Base-by-base conservation (phyloP, 2,329 filamentous ascomycete genomes). In the Coniella vitis region DNA sequence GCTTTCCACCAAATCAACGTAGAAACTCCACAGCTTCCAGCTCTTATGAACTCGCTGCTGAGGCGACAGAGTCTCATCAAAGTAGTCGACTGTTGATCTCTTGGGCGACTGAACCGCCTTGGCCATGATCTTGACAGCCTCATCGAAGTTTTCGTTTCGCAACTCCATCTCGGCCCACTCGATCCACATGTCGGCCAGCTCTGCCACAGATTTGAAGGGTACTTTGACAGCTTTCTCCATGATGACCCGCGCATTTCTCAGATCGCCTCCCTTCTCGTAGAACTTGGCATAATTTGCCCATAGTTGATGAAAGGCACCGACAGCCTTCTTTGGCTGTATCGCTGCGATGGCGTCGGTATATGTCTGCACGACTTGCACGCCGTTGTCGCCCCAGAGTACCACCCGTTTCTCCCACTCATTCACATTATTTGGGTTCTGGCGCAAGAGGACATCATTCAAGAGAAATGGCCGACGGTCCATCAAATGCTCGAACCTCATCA, bases 1-100 rank as follows among this genome's bases (percentile, higher is more conserved):
- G 65, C 90, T 95, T 66, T 98, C 93, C 3, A 98, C 90, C 1
- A 98, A 79, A 64, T 98, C 93, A 36, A 98, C 90, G 60, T 98
- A 98, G 72, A 98, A 98, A 68, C 90, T 95, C 93, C 93, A 98
- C 10, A 98, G 71, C 66, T 97, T 98, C 93, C 93, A 98, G 63
- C 89, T 95, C 74, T 98, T 98, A 71, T 98, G 93, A 3, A 98
- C 87, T 54, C 94, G 81, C 70, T 97, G 93, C 64, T 98, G 93
- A 4, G 93, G 91, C 2, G 89, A 90, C 7, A 98, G 72, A 0
- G 81, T 89, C 64, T 98, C 94, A 64, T 98, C 93, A 61, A 97
- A 98, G 64, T 97, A 98, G 70, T 98, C 93, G n/a, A 98, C 90
- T 2, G 83, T 94, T n/a, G 91, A 96, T 56, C 89, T 76, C 67